These are phyloP conservation scores for Scheffersomyces quercinus DNA, from an alignment of 1,139 yeast species.

Conservation along the genomic window DNA sequence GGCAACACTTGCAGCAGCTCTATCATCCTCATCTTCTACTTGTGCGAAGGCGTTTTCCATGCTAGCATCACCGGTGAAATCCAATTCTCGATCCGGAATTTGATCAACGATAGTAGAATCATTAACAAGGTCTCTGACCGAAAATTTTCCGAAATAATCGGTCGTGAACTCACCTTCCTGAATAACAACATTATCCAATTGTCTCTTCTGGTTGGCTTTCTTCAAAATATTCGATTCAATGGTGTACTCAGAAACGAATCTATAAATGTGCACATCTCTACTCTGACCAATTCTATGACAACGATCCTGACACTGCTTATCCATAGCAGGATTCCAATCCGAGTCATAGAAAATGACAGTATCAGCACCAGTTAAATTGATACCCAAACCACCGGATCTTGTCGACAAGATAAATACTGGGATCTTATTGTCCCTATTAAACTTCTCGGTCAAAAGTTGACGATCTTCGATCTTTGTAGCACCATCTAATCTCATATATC, in stretches of 20 bases:
- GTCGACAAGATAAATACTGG: constrained; percentile 93
- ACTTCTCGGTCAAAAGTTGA: constrained; percentile 88
- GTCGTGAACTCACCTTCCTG: constrained; percentile 99
- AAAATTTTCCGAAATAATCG: constrained; percentile 86
- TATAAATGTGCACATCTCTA: constrained; percentile 93
- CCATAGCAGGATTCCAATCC: constrained; percentile 99
- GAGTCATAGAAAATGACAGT: constrained; percentile 99
- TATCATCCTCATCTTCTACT: constrained; percentile 97
- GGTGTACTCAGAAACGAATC: constrained; percentile 94
- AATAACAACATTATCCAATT: constrained; percentile 91
- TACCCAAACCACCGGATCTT: constrained; percentile 97
- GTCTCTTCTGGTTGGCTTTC: constrained; percentile 94
- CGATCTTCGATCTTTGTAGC: constrained; percentile 97
- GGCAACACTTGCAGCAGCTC: constrained; percentile 87
- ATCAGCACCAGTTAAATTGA: constrained; percentile 96
- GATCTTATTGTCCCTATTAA: constrained; percentile 80
- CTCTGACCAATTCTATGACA: constrained; percentile 99
- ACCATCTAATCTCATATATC: constrained; percentile 95
- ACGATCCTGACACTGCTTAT: constrained; percentile 97
- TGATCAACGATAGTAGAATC: constrained; percentile 49
- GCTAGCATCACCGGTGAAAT: constrained; percentile 44
- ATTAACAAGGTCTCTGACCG: constrained; percentile 85
- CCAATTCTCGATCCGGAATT: constrained; percentile 37
- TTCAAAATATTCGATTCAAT: constrained; percentile 92
- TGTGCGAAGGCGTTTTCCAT: constrained; percentile 76